Base-by-base conservation (phyloP, 2,329 filamentous ascomycete genomes). In the Paecilomyces niveus region DNA sequence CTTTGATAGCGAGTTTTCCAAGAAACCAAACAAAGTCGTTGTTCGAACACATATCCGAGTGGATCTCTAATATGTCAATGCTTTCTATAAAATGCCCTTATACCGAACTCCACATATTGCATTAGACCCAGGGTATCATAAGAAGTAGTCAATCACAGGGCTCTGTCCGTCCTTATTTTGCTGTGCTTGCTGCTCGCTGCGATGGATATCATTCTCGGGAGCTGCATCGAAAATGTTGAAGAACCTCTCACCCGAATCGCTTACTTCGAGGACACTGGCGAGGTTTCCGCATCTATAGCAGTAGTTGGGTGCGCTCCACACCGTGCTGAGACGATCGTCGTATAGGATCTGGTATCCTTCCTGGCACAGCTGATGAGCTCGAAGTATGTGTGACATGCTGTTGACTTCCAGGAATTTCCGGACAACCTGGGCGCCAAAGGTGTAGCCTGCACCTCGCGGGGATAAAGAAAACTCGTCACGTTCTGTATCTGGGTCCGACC, bases 211-310 rank as follows among this genome's bases (percentile, higher is more conserved):
- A 69, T 99, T 77, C 74, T 99, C 94, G 2, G 94, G 94, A 29
- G 94, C 93, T 3, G 94, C 94, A 58, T 95, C 91, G 73, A 99
- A 99, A 24, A 97, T 92, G 72, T 99, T 99, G 80, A 97, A 99
- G 75, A 90, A 96, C 59, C 93, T 83, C 75, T 96, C 92, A 39
- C 94, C 93, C 0, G 88, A 88, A 70, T 96, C 92, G 72, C 91
- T 93, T 59, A 99, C 94, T 77, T 99, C 94, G 39, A 99, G 82
- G 53, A 99, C 94, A 74, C 92, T 96, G 8, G 94, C 94, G 84
- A 97, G 88, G 73, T 99, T 99, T 53, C 94, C 94, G 76, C 94
- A 99, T 35, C 92, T 83, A 74, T 96, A 96, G 76, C 90, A 95
- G 76, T 95, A 95, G 69, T 95, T 99, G 1, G 94, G 94, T 3